phyloP scores from a whole-genome alignment of 2,329 filamentous ascomycete species.

The Rhinocladiella similis region DNA sequence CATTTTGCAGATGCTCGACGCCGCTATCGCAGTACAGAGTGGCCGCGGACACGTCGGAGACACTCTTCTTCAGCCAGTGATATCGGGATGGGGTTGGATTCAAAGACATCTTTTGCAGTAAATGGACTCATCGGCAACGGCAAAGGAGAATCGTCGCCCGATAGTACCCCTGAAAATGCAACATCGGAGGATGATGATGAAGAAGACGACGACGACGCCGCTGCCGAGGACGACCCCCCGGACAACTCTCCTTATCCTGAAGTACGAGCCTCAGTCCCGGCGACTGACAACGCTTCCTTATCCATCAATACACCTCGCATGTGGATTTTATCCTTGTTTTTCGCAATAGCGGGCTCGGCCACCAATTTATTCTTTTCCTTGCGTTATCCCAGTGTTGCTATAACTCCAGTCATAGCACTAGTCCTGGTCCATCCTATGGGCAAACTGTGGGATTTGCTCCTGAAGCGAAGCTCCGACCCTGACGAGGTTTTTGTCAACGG shows the following conservation, averaged over 20 bases:
- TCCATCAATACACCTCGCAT: conserved; percentile 83
- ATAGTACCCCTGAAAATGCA: conserved; percentile 31
- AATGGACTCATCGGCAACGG: conserved; percentile 16
- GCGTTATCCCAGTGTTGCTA: conserved; percentile 85
- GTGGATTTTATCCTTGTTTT: conserved; percentile 79
- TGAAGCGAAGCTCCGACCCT: conserved; percentile 62
- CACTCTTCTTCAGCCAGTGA: conserved; percentile 34
- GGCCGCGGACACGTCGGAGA: conserved; percentile 18
- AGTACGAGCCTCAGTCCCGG: conserved; percentile 76
- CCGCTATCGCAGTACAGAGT: conserved; percentile 14
- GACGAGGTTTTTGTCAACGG: conserved; percentile 60
- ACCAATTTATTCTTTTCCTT: conserved; percentile 88
- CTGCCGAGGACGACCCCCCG: conserved; percentile 35
- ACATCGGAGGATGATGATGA: conserved; percentile 36
- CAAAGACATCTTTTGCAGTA: conserved; percentile 35
- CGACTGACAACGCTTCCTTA: conserved; percentile 72
- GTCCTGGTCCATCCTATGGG: conserved; percentile 83
- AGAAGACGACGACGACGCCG: conserved; percentile 31
- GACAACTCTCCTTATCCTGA: conserved; percentile 61
- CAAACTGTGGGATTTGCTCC: conserved; percentile 70
- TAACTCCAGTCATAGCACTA: conserved; percentile 84
- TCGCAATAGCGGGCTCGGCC: conserved; percentile 77
- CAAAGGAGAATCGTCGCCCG: conserved; percentile 31
- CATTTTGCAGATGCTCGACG: conserved; percentile 14
- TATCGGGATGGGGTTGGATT: conserved; percentile 35